phyloP scores from a whole-genome alignment of 1,139 yeast genomes.

The Nakaseomyces nivariensis region DNA sequence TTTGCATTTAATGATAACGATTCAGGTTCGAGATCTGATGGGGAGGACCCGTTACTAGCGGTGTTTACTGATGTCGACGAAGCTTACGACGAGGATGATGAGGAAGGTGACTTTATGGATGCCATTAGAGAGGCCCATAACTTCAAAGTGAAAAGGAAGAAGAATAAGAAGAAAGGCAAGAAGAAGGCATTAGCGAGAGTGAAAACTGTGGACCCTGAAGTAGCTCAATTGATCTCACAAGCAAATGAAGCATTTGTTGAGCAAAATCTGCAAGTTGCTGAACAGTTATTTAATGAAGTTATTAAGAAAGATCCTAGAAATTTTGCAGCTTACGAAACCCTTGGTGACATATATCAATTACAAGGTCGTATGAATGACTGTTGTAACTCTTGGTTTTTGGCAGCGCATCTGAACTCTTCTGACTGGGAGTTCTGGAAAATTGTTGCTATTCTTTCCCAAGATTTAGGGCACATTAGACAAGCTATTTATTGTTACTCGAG shows the following conservation, averaged over 20 bases:
- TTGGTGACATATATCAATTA: conserved; percentile 73
- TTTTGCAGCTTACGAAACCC: conserved; percentile 71
- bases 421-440: conserved; percentile 77
- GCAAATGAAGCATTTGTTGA: conserved; percentile 76
- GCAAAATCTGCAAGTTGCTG: conserved; percentile 56
- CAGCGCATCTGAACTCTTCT: conserved; percentile 71
- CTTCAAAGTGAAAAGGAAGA: conserved; percentile 42
- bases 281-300: conserved; percentile 58
- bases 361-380: conserved; percentile 62
- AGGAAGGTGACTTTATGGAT: conserved; percentile 42
- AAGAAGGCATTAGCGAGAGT: conserved; percentile 22
- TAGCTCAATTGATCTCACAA: conserved; percentile 49
- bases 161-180: conserved; percentile 31
- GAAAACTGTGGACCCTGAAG: conserved; percentile 60
- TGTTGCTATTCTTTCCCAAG: conserved; percentile 67
- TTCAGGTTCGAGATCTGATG: conserved; percentile 19
- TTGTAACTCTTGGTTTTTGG: conserved; percentile 72
- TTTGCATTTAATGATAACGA: conserved; percentile 7
- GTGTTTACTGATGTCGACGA: conserved; percentile 32
- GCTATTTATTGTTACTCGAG: conserved; percentile 76
- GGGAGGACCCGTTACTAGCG: conserved; percentile 27
- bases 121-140: conserved; percentile 56
- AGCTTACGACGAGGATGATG: conserved; percentile 32
- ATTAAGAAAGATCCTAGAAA: conserved; percentile 68
- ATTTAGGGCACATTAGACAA: conserved; percentile 64